Evolutionary conservation across 2,329 filamentous ascomycete species (phyloP).

Genomic region (Stagonosporopsis tanaceti): DNA sequence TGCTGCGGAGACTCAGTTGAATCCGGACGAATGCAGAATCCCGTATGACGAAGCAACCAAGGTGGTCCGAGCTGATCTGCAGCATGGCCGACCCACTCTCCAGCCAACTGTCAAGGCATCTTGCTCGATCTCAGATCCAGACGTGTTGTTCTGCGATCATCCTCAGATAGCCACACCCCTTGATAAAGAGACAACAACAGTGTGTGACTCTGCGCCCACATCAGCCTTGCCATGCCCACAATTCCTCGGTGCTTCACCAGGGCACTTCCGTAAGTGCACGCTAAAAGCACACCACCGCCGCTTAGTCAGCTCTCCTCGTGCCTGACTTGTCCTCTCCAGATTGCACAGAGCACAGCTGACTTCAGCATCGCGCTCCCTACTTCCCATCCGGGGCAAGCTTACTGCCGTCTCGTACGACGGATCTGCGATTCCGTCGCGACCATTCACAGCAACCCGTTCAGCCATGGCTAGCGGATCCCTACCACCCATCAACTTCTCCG

Average conservation of each 20-base stretch:
- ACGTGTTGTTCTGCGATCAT: not conserved
- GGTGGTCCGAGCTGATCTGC: slow-evolving; percentile 17
- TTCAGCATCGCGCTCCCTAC: not conserved
- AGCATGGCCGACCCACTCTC: slow-evolving; percentile 6
- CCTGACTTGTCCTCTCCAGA: slow-evolving; percentile 34
- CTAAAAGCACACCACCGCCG: slow-evolving; percentile 23
- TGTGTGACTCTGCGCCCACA: not conserved
- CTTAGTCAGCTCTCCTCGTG: slow-evolving; percentile 24
- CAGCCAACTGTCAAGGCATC: slow-evolving; percentile 4
- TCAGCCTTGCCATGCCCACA: slow-evolving; percentile 12
- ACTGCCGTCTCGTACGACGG: slow-evolving; percentile 7
- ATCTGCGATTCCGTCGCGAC: slow-evolving; percentile 8
- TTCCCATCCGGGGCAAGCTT: slow-evolving; percentile 9
- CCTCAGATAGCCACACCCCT: not conserved
- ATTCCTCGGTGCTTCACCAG: slow-evolving; percentile 22
- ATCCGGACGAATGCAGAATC: slow-evolving; percentile 12
- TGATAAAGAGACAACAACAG: not conserved
- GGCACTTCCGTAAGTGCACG: slow-evolving; percentile 37
- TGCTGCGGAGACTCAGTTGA: slow-evolving; percentile 6
- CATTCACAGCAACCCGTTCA: slow-evolving; percentile 3
- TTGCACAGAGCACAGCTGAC: slow-evolving; percentile 20
- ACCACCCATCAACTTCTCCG: slow-evolving; percentile 37
- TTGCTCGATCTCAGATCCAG: slow-evolving; percentile 1
- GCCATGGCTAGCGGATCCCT: slow-evolving; percentile 1
- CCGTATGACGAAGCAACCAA: slow-evolving; percentile 15